Evolutionary conservation across 495 filamentous ascomycete species (phyloP).

Genomic region (Daldinia childiae): DNA sequence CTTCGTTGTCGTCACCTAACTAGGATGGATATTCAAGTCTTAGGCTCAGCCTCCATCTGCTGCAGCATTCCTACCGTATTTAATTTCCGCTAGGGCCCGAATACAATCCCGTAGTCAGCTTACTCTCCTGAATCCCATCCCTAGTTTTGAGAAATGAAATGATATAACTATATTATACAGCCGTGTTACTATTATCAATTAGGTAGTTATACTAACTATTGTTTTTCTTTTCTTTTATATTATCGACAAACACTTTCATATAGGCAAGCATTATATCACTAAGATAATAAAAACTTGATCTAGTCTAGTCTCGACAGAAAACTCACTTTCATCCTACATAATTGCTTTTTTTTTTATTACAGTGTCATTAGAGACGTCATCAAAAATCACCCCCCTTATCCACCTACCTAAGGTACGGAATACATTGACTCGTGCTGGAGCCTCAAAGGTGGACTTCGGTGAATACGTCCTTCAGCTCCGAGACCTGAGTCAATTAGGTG

Average conservation of each 20-base stretch:
- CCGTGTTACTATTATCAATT: not conserved
- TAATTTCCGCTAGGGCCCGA: slow-evolving; percentile 5
- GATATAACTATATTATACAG: not conserved
- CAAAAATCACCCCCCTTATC: not conserved
- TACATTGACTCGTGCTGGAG: not conserved
- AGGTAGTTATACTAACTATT: not conserved
- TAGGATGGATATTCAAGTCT: not conserved
- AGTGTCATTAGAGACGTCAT: slow-evolving; percentile 4
- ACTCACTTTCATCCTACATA: not conserved
- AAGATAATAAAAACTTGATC: not conserved
- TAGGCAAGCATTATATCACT: not conserved
- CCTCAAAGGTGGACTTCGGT: slow-evolving; percentile 24
- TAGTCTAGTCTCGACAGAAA: not conserved
- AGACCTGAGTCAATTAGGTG: slow-evolving; percentile 9
- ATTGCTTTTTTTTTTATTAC: not conserved
- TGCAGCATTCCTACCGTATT: slow-evolving; percentile 9
- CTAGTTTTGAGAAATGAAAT: not conserved
- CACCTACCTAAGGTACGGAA: not conserved
- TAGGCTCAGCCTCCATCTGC: slow-evolving; percentile 20
- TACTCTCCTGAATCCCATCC: not conserved
- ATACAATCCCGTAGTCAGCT: not conserved
- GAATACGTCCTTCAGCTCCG: slow-evolving; percentile 22
- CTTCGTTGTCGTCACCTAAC: not conserved
- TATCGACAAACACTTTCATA: not conserved
- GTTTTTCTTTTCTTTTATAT: not conserved